Evolutionary conservation across 345 rosid genomes (phyloP).

Genomic region (Zanthoxylum bungeanum): DNA sequence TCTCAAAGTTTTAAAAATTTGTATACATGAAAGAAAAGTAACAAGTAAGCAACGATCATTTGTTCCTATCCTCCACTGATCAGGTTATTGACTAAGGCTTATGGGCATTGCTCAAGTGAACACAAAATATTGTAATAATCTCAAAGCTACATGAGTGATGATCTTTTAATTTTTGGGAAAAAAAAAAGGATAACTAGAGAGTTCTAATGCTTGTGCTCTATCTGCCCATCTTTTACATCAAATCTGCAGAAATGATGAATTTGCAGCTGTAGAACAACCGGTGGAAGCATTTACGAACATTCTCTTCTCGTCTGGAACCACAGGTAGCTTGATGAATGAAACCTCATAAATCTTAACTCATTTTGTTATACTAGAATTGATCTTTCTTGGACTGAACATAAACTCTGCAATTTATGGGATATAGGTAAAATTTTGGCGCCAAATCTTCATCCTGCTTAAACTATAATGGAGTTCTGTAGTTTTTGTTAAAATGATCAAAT

Average conservation of each 20-base stretch:
- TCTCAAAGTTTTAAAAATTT: no score
- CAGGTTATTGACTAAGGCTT: background rate
- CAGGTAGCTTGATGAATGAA: constrained; percentile 52
- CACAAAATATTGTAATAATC: background rate
- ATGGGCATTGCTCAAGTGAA: background rate
- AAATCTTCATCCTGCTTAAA: background rate
- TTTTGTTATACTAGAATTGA: background rate
- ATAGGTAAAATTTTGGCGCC: background rate
- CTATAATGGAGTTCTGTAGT: background rate
- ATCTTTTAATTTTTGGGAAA: constrained; percentile 1
- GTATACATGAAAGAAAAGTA: background rate
- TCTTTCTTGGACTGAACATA: background rate
- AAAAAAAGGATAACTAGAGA: background rate
- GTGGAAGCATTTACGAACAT: constrained; percentile 79
- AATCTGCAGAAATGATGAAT: constrained; percentile 62
- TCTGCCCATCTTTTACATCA: background rate
- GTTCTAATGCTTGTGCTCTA: constrained; percentile 11
- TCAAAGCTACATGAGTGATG: constrained; percentile 11
- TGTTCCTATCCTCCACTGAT: background rate
- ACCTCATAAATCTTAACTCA: background rate
- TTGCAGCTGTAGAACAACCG: constrained; percentile 69
- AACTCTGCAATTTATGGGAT: background rate
- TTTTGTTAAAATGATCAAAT: background rate
- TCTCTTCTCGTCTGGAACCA: constrained; percentile 97
- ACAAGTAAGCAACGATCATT: background rate